Base-by-base conservation (phyloP, 176 grass and related monocot species). In the Ampelocalamus luodianensis region DNA sequence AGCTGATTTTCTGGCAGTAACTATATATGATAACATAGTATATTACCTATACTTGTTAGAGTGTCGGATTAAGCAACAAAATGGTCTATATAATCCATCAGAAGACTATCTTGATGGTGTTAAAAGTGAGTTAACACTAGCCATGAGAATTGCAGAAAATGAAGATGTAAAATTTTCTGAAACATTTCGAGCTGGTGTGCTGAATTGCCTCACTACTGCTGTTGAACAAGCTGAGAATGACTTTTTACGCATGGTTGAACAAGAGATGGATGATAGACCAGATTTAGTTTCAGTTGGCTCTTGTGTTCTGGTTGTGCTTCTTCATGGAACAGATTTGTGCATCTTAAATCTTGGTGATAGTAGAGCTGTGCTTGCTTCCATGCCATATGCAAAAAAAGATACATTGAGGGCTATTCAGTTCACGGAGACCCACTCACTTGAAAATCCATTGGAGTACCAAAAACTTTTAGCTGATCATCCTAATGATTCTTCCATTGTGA, bases 231-330 rank as follows among this genome's bases (percentile, higher is more conserved):
- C 97, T 59, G 97, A 99, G 82, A 94, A 88, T 76, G 92, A 99
- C 54, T 99, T 96, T 78, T 61, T 99, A 75, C 80, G 67, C 70
- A 99, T 93, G 88, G 93, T 99, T 61, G 90, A 99, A 80, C 78
- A 84, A 65, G 97, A 99, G 80, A 99, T 96, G 97, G 90, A 96
- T 77, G 93, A 92, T 45, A 88, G 97, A 23, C 97, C 97, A 55
- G 97, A 99, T 89, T 91, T 99, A 84, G 97, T 99, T 74, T 94
- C 93, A 42, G 90, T 99, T 63, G 97, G 97, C 23, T 99, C 93
- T 44, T 99, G 92, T 91, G 90, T 92, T 40, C 82, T 99, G n/a
- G 86, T 92, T 73, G 88, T 86, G 54, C 91, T 96, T 91, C 93
- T 99, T 78, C 93, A 94, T 78, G 91, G 93, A 78, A 86, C 76